A percentile compares a stretch with the other conserved stretches of the same genome.
These are phyloP conservation scores for Dioscorea cayenensis DNA, from an alignment of 116 monocot species.

Conservation along the genomic window DNA sequence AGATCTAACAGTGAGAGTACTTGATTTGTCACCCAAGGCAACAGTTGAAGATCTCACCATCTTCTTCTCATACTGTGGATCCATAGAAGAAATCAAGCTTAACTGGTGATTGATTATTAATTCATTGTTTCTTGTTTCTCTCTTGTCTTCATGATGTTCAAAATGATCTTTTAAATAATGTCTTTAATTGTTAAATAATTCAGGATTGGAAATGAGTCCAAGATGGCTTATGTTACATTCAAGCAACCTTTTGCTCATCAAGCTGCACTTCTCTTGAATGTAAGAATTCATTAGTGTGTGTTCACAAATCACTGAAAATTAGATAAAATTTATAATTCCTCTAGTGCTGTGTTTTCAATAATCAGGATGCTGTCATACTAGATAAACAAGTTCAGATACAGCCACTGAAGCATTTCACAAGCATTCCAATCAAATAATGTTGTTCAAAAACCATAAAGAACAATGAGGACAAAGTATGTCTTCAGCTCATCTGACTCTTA, in stretches of 20 bases:
- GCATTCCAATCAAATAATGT: slow-evolving; percentile 10
- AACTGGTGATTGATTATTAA: slow-evolving; percentile 30
- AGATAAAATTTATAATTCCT: neutral
- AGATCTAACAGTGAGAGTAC: slow-evolving; percentile 41
- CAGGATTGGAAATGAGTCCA: slow-evolving; percentile 28
- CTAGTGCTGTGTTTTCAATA: neutral
- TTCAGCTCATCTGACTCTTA: neutral
- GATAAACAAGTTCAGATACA: slow-evolving; percentile 34
- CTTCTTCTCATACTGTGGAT: slow-evolving; percentile 70
- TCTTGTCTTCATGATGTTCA: neutral
- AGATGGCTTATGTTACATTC: slow-evolving; percentile 48
- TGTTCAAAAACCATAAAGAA: neutral
- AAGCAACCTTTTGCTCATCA: slow-evolving; percentile 49
- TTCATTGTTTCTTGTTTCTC: neutral
- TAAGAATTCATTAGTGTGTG: slow-evolving; percentile 13
- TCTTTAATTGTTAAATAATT: neutral
- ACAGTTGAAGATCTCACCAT: slow-evolving; percentile 30
- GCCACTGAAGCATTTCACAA: slow-evolving; percentile 8
- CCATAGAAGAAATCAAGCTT: slow-evolving; percentile 37
- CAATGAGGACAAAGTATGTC: neutral
- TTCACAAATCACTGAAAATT: neutral
- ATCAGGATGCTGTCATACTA: slow-evolving; percentile 31
- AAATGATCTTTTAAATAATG: neutral
- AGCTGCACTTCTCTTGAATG: slow-evolving; percentile 64
- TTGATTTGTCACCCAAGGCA: slow-evolving; percentile 36